phyloP scores from a whole-genome alignment of 2,329 filamentous ascomycete genomes.

The Nectriaceae sp. region DNA sequence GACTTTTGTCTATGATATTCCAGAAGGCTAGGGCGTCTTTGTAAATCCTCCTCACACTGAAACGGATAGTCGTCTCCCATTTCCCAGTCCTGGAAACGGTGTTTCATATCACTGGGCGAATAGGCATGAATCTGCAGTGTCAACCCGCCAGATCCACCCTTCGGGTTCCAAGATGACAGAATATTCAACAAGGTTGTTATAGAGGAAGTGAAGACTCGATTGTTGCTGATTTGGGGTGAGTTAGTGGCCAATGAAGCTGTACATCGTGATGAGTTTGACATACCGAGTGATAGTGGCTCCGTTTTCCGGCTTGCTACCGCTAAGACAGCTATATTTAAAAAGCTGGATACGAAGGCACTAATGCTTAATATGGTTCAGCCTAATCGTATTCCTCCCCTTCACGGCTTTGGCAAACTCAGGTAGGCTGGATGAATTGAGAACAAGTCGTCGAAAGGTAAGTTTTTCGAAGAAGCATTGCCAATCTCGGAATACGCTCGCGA shows the following conservation, averaged over 20 bases:
- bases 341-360: conserved; percentile 8
- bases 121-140: conserved; percentile 8
- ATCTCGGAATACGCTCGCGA: conserved; percentile 3
- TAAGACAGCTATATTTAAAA: background rate
- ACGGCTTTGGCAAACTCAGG: background rate
- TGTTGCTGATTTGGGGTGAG: conserved; percentile 9
- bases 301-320: background rate
- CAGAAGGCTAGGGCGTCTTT: background rate
- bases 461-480: conserved; percentile 10
- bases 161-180: conserved; percentile 10
- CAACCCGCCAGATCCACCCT: background rate
- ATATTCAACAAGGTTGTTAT: background rate
- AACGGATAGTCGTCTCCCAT: conserved; percentile 8
- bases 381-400: background rate
- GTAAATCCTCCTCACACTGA: conserved; percentile 5
- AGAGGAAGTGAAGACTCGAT: conserved; percentile 6
- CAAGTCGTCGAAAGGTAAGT: conserved; percentile 8
- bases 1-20: background rate
- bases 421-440: background rate
- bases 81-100: background rate
- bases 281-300: background rate
- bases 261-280: background rate
- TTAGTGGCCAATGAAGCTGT: background rate
- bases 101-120: conserved; percentile 11
- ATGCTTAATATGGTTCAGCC: conserved; percentile 5